Percentiles rank a stretch among this genome's conserved stretches.
These are phyloP conservation scores for Rhizophagus prolifer DNA, from an alignment of 192 early-diverging fungal species.

Conservation along the genomic window DNA sequence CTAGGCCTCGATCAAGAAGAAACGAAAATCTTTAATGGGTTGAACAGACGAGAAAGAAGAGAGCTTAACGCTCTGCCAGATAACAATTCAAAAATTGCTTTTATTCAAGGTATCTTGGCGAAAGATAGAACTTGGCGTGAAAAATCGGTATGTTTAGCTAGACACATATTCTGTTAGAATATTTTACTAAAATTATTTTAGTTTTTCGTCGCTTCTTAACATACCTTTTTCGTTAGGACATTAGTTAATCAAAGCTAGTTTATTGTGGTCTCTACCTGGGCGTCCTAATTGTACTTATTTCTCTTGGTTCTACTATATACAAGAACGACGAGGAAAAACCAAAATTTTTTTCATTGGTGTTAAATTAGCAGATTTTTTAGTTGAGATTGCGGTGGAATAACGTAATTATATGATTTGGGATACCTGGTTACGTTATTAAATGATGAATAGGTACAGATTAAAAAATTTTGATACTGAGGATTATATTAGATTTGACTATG, in stretches of 20 bases:
- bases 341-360: neutral
- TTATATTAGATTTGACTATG: too few species aligned
- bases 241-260: neutral
- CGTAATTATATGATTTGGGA: too few species aligned
- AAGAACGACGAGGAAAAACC: neutral
- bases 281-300: neutral
- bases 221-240: constrained; percentile 10
- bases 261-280: neutral
- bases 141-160: constrained; percentile 30
- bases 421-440: too few species aligned
- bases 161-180: constrained; percentile 1
- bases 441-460: too few species aligned
- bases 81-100: neutral
- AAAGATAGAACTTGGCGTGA: neutral
- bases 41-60: constrained; percentile 5
- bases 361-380: neutral
- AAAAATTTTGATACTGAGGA: too few species aligned
- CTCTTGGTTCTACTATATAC: neutral
- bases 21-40: neutral
- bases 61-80: neutral
- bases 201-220: neutral
- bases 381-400: neutral
- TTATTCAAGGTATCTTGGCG: neutral
- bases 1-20: neutral
- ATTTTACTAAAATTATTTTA: constrained; percentile 29